Evolutionary conservation across 352 stramenopile species (phyloP), one percentile per base, ranked within the genome.

Genomic region (Phytophthora multivora): DNA sequence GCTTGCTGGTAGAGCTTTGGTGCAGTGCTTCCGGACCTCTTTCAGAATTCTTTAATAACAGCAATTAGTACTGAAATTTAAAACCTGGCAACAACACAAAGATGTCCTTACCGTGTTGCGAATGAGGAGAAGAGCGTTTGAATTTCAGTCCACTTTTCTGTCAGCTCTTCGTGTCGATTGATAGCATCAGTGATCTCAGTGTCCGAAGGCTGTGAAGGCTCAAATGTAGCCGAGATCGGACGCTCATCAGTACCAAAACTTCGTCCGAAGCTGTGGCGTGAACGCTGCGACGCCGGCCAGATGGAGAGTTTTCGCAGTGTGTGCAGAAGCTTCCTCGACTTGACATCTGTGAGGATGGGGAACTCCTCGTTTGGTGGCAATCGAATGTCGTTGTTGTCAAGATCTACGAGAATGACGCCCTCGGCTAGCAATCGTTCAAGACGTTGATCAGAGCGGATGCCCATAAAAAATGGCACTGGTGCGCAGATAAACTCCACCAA

Each of bases 381-480:
- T 11, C 51, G 56, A 1, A 92, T 67, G 11, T 89, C 82, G 41
- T 90, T 88, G 55, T 70, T 73, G 55, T 90, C 81, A 16, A 93
- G 63, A 66, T 93, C 70, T 39, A 93, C 82, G 12, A 93, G 66
- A 9, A 88, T 71, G 12, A 91, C 70, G 10, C 83, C 84, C 52
- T 93, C 83, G 1, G 51, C 19, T 1, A 73, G 61, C n/a, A 91
- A 46, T 1, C 59, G 62, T 30, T 83, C 69, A 0, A 82, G 67
- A 4, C 69, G 56, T 10, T 71, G 50, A 26, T 84, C 70, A 0
- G 78, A 85, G 0, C 75, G 63, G 23, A 91, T 70, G 1, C 84
- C 84, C 80, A 93, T 91, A 51, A 93, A 89, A 42, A 91, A 93
- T 11, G 84, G 84, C 5, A 93, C 82, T 1, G 84, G 84, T 4